These are phyloP conservation scores for Ulvella scutata DNA, from an alignment of 139 green algal species.

Conservation along the genomic window DNA sequence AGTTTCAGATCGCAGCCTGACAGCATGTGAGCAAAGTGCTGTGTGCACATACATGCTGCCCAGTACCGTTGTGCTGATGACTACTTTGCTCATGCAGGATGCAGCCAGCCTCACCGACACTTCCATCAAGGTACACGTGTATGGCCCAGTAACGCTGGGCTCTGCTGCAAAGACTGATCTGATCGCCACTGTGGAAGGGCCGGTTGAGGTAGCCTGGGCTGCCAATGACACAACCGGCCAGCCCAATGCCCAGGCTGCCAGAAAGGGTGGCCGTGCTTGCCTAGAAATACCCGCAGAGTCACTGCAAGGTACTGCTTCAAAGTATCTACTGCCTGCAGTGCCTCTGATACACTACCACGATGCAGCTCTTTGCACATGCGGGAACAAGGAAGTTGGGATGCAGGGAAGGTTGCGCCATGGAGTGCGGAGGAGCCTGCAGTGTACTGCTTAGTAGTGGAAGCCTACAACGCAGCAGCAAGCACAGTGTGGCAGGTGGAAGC, in stretches of 20 bases:
- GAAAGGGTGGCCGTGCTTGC: conserved; percentile 2
- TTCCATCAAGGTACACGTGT: neutral
- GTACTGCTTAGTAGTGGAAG: conserved; percentile 63
- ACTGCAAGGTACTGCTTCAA: no score
- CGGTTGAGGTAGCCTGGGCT: neutral
- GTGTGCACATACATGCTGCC: no score
- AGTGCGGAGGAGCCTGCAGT: conserved; percentile 63
- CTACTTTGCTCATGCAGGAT: neutral
- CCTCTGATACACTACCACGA: no score
- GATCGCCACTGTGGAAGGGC: neutral
- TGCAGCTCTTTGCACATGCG: no score
- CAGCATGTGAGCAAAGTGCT: no score
- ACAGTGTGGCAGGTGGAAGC: neutral
- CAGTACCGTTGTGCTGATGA: no score
- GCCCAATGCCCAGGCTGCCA: neutral
- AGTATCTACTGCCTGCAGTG: no score
- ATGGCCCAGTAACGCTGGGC: neutral
- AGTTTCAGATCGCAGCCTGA: no score
- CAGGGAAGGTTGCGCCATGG: conserved; percentile 36
- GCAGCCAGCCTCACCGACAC: neutral
- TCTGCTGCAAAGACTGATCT: neutral
- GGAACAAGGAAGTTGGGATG: neutral
- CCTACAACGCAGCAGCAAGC: neutral
- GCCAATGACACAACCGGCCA: conserved; percentile 5
- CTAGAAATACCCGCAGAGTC: no score